Conservation (phyloP, 2,329 filamentous ascomycete species). For the Arthroderma sp. region DNA sequence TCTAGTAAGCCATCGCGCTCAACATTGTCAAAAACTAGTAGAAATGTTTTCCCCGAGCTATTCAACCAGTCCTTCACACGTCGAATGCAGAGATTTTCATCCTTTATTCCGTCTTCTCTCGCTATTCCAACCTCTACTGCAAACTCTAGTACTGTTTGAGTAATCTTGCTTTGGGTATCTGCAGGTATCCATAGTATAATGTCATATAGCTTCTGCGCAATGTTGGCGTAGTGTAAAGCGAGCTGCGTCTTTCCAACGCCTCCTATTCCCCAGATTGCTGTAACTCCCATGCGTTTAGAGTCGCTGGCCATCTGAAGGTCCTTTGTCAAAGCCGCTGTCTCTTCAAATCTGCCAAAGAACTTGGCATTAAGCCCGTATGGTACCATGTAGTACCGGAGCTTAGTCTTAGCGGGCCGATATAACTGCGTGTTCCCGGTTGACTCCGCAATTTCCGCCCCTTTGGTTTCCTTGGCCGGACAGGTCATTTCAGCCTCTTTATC, state of each 20-base stretch:
- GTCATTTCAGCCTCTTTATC: constrained; percentile 1
- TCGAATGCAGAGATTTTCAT: constrained; percentile 2
- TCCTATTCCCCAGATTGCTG: constrained; percentile 9
- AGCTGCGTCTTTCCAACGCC: constrained; percentile 13
- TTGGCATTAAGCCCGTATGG: constrained; percentile 5
- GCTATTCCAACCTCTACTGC: constrained; percentile 1
- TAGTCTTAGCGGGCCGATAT: not conserved
- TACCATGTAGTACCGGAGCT: constrained; percentile 6
- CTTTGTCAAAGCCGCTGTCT: not conserved
- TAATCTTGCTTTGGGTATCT: constrained; percentile 1
- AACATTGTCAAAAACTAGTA: constrained; percentile 6
- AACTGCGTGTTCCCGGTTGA: not conserved
- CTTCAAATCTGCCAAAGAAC: constrained; percentile 3
- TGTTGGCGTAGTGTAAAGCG: constrained; percentile 10
- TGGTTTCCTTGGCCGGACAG: not conserved
- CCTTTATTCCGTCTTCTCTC: not conserved
- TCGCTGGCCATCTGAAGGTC: not conserved
- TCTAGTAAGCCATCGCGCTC: not conserved
- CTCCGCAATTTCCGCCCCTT: not conserved
- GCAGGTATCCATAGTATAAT: constrained; percentile 6
- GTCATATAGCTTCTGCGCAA: constrained; percentile 4
- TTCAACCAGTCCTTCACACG: constrained; percentile 5
- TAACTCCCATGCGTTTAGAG: not conserved
- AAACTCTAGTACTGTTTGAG: not conserved
- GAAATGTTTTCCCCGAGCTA: constrained; percentile 1